Conservation (phyloP, 1,139 yeast genomes). For the Zygosaccharomyces sapae region DNA sequence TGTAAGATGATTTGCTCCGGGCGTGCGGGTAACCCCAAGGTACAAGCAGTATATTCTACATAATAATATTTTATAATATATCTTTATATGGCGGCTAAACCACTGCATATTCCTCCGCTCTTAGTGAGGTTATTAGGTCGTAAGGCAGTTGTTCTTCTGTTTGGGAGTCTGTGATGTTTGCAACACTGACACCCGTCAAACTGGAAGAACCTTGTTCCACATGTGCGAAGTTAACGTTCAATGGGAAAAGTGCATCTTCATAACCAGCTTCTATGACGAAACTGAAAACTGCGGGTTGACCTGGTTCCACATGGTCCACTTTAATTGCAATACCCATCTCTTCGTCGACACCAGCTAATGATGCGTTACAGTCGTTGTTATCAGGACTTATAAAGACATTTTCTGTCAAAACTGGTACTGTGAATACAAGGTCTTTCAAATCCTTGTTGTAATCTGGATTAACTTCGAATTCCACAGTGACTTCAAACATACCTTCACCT, state of each 20-base stretch:
- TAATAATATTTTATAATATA: conserved; percentile 3
- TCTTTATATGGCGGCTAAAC: conserved; percentile 36
- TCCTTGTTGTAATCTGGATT: conserved; percentile 44
- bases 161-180: conserved; percentile 40
- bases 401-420: conserved; percentile 59
- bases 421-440: conserved; percentile 55
- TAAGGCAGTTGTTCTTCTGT: conserved; percentile 58
- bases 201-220: conserved; percentile 36
- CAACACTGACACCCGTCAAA: conserved; percentile 45
- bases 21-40: conserved; percentile 5
- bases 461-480: conserved; percentile 85
- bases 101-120: conserved; percentile 63
- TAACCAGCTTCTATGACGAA: conserved; percentile 67
- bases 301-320: conserved; percentile 46
- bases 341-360: conserved; percentile 49
- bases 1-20: not conserved
- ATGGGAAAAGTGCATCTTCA: conserved; percentile 88
- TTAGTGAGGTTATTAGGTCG: conserved; percentile 59
- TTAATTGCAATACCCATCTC: conserved; percentile 56
- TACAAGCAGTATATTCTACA: conserved; percentile 6
- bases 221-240: conserved; percentile 34
- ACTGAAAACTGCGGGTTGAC: conserved; percentile 71
- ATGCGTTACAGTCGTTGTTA: conserved; percentile 44
- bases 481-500: conserved; percentile 53
- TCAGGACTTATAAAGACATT: conserved; percentile 54